A percentile compares a stretch with the other conserved stretches of the same genome.
Conservation (phyloP, 345 rosid genomes). For the Hibiscus mutabilis region DNA sequence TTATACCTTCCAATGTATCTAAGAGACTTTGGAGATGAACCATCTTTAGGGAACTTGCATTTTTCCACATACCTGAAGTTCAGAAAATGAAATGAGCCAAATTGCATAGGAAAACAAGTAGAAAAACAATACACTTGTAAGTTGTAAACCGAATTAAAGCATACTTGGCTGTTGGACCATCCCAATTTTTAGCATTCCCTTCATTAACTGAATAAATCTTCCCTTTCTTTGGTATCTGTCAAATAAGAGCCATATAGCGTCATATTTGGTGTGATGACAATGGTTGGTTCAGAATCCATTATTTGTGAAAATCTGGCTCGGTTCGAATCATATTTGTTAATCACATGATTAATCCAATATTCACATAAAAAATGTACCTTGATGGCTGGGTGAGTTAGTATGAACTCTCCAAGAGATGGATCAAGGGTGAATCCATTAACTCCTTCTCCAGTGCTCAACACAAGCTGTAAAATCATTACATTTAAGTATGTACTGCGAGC, state of each 20-base stretch:
- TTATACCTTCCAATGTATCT: constrained; percentile 91
- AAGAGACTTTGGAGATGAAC: constrained; percentile 81
- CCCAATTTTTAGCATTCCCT: constrained; percentile 96
- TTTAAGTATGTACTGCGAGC: background rate
- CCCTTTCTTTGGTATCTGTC: constrained; percentile 85
- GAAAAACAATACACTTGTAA: background rate
- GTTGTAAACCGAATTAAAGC: constrained; percentile 13
- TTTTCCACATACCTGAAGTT: constrained; percentile 70
- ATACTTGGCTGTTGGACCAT: constrained; percentile 86
- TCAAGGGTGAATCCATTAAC: constrained; percentile 97
- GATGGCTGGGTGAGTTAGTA: constrained; percentile 82
- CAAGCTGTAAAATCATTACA: constrained; percentile 50
- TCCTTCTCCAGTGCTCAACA: constrained; percentile 79
- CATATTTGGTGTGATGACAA: too few relatives aligned
- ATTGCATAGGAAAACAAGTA: constrained; percentile 2
- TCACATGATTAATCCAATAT: constrained; percentile 1
- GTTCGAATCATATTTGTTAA: too few relatives aligned
- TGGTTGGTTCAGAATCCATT: too few relatives aligned
- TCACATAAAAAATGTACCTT: constrained; percentile 48
- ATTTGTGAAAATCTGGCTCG: too few relatives aligned
- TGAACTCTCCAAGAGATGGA: constrained; percentile 97
- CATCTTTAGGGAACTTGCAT: constrained; percentile 94
- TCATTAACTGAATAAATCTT: constrained; percentile 95
- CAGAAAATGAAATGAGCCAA: background rate
- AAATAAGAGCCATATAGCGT: background rate